These are phyloP conservation scores for Fusarium hostae DNA, from an alignment of 2,329 filamentous ascomycete genomes.

Conservation along the genomic window DNA sequence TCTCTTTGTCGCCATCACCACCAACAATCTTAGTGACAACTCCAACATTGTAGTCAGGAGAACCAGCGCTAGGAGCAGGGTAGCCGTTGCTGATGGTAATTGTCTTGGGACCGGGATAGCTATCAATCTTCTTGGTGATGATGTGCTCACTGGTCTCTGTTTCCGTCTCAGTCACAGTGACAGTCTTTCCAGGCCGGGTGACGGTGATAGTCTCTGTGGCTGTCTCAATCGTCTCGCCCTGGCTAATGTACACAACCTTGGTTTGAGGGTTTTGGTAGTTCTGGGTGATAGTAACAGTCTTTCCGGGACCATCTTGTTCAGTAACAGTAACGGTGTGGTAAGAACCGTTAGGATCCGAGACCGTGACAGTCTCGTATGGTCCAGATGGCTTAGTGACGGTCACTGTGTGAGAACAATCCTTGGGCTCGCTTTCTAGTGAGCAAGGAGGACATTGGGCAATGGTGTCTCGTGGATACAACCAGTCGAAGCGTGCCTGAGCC, in stretches of 20 bases:
- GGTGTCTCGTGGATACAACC: conserved; percentile 31
- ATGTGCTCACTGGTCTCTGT: conserved; percentile 36
- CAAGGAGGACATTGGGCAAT: conserved; percentile 48
- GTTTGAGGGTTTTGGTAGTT: conserved; percentile 25
- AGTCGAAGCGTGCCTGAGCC: conserved; percentile 43
- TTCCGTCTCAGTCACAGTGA: conserved; percentile 40
- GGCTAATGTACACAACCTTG: conserved; percentile 36
- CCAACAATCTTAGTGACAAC: conserved; percentile 24
- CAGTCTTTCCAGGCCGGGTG: conserved; percentile 38
- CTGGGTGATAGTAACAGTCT: conserved; percentile 32
- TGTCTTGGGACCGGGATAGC: conserved; percentile 30
- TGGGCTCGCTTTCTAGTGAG: conserved; percentile 23
- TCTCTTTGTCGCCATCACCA: not conserved
- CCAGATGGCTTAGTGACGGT: conserved; percentile 43
- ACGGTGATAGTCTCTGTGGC: conserved; percentile 45
- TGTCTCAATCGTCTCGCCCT: conserved; percentile 29
- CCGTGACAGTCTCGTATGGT: conserved; percentile 29
- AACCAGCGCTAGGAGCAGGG: conserved; percentile 19
- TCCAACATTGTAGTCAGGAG: conserved; percentile 14
- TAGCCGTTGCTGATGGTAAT: conserved; percentile 24
- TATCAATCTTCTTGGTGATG: conserved; percentile 38
- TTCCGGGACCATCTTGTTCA: conserved; percentile 12
- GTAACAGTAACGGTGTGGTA: conserved; percentile 35
- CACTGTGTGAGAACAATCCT: conserved; percentile 35
- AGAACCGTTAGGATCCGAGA: conserved; percentile 26